Evolutionary conservation across 306 rosid genomes (phyloP).

Genomic region (Mimosa pudica): DNA sequence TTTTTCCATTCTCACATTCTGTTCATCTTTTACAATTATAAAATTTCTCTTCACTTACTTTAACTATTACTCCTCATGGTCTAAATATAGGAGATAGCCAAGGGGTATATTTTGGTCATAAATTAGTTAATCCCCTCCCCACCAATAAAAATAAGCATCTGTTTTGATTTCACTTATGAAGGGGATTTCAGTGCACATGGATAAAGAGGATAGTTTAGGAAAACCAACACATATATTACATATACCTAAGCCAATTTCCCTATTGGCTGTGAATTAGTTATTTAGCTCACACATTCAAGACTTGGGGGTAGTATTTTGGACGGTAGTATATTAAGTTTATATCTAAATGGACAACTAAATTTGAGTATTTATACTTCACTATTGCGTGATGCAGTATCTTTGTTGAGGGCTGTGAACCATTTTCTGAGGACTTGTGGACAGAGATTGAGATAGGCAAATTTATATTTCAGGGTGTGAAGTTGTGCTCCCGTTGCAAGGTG

Average conservation of each 20-base stretch:
- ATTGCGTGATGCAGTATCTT: conserved; percentile 58
- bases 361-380: conserved; percentile 19
- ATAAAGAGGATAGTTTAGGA: too few relatives aligned
- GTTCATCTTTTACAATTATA: conserved; percentile 6
- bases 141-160: too few relatives aligned
- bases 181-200: too few relatives aligned
- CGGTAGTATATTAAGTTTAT: conserved; percentile 15
- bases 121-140: too few relatives aligned
- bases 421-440: conserved; percentile 85
- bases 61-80: background rate
- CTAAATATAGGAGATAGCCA: too few relatives aligned
- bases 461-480: conserved; percentile 75
- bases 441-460: conserved; percentile 63
- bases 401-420: conserved; percentile 75
- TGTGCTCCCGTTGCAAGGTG: conserved; percentile 92
- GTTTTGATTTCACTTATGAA: too few relatives aligned
- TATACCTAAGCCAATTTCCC: too few relatives aligned
- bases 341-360: conserved; percentile 5
- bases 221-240: too few relatives aligned
- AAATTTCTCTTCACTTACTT: background rate
- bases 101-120: too few relatives aligned
- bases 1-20: conserved; percentile 24
- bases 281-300: too few relatives aligned
- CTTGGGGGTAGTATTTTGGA: background rate
- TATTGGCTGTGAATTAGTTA: too few relatives aligned